Base-by-base conservation (phyloP, 176 grass and related monocot genomes). In the Pontederia crassipes region DNA sequence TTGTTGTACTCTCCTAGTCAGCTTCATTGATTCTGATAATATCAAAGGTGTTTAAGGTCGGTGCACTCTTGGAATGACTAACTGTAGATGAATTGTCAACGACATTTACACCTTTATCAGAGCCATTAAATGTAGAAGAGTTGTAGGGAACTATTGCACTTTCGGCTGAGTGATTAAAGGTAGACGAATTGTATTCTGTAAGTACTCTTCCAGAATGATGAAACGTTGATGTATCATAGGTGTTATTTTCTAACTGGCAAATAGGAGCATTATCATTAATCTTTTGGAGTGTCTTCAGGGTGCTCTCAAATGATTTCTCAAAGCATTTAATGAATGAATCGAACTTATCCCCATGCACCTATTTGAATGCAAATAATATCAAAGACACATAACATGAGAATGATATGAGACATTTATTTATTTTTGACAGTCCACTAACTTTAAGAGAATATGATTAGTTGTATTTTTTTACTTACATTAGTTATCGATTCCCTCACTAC, bases 241-340 rank as follows among this genome's bases (percentile, higher is more conserved):
- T 53, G 45, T 61, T 27, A 59, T 14, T 72, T 59, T 14, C 58
- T 64, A 67, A 59, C 62, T 70, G 58, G 52, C 68, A 55, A 50
- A 75, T 35, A 72, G 81, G 78, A 74, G 70, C 70, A 53, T 68
- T 24, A 24, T 24, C 66, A 60, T 78, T 97, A 60, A 97, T 79
- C 67, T 78, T 63, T 68, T 80, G 70, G 49, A 97, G 93, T 4
- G 87, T 97, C 55, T 79, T 87, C 59, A 92, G 78, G 69, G 93
- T 91, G 84, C 81, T 97, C 73, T 76, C 73, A 72, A 98, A 98
- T 53, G 93, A 92, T 68, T 98, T 98, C 51, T 91, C 84, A n/a
- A 98, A 92, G 51, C 83, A 92, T 57, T 64, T 85, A 35, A 83
- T 55, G 66, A 98, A 98, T 77, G 20, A 75, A 65, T 88, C 74